phyloP scores from a whole-genome alignment of 768 basidiomycete species.

The Auricularia heimuer region DNA sequence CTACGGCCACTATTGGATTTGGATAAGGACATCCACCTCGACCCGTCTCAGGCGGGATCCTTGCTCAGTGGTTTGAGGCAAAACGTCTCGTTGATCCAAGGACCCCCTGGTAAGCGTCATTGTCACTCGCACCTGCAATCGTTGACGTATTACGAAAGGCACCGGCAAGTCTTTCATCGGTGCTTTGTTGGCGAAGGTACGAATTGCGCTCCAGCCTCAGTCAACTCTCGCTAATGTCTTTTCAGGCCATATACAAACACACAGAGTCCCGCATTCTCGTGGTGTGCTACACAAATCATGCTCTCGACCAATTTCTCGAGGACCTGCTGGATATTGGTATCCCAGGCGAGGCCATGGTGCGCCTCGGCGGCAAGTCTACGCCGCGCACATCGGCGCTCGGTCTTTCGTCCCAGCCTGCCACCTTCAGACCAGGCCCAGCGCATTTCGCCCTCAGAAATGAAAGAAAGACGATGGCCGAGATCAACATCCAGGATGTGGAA shows the following conservation, averaged over 20 bases:
- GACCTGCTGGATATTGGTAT: constrained; percentile 55
- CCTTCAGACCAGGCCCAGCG: constrained; percentile 14
- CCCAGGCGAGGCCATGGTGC: constrained; percentile 36
- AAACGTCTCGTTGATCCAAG: constrained; percentile 53
- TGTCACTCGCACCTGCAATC: too few species aligned
- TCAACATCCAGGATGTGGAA: constrained; percentile 30
- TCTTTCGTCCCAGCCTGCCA: constrained; percentile 30
- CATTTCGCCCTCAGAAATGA: background rate
- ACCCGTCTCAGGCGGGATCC: constrained; percentile 35
- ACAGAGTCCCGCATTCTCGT: constrained; percentile 47
- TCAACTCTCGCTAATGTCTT: background rate
- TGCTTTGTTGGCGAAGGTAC: constrained; percentile 49
- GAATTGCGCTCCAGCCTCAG: background rate
- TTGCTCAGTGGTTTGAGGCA: constrained; percentile 47
- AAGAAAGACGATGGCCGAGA: constrained; percentile 27
- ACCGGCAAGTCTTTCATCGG: constrained; percentile 72
- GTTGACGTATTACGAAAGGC: constrained; percentile 26
- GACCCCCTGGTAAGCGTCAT: constrained; percentile 48
- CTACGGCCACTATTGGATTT: background rate
- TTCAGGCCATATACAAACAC: constrained; percentile 31
- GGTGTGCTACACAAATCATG: constrained; percentile 68
- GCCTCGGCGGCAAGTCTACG: constrained; percentile 49
- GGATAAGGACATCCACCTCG: constrained; percentile 32
- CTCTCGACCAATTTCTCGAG: constrained; percentile 59
- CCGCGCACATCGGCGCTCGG: constrained; percentile 34